A percentile compares a stretch with the other conserved stretches of the same genome.
These are phyloP conservation scores for Colletotrichum limetticola DNA, from an alignment of 2,329 filamentous ascomycete species.

Conservation along the genomic window DNA sequence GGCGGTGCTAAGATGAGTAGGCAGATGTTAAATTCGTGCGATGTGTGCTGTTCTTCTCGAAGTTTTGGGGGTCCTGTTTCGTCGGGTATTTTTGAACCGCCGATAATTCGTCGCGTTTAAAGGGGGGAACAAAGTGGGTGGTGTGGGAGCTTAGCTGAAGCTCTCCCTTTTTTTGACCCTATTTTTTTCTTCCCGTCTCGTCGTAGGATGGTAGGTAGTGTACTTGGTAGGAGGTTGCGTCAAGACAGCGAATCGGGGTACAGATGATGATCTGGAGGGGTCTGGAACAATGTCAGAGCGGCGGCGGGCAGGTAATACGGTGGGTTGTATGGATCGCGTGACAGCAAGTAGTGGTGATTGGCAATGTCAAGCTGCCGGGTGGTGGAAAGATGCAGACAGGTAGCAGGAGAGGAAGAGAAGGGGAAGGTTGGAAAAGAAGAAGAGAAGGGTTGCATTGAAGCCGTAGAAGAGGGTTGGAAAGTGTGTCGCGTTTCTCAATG, in stretches of 20 bases:
- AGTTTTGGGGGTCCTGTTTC: slow-evolving; percentile 12
- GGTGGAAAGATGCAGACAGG: background rate
- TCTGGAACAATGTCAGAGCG: slow-evolving; percentile 15
- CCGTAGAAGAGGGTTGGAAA: slow-evolving; percentile 30
- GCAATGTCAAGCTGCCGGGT: background rate
- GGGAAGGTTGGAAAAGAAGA: background rate
- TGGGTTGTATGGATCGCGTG: background rate
- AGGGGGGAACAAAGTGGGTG: background rate
- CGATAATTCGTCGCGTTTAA: slow-evolving; percentile 11
- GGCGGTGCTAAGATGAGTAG: background rate
- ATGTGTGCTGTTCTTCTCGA: background rate
- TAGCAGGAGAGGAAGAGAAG: background rate
- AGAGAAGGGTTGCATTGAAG: slow-evolving; percentile 29
- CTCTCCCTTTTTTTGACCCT: background rate
- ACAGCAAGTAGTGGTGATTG: background rate
- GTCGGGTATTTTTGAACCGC: slow-evolving; percentile 21
- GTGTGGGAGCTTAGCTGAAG: slow-evolving; percentile 11
- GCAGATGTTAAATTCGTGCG: background rate
- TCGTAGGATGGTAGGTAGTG: background rate
- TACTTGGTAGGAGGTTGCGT: background rate
- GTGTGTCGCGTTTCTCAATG: slow-evolving; percentile 35
- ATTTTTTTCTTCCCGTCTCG: background rate
- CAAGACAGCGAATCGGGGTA: slow-evolving; percentile 3
- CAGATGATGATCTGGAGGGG: slow-evolving; percentile 6
- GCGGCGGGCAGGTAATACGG: background rate